These are phyloP conservation scores for Plasmopara muralis DNA, from an alignment of 352 stramenopile genomes.

Conservation along the genomic window DNA sequence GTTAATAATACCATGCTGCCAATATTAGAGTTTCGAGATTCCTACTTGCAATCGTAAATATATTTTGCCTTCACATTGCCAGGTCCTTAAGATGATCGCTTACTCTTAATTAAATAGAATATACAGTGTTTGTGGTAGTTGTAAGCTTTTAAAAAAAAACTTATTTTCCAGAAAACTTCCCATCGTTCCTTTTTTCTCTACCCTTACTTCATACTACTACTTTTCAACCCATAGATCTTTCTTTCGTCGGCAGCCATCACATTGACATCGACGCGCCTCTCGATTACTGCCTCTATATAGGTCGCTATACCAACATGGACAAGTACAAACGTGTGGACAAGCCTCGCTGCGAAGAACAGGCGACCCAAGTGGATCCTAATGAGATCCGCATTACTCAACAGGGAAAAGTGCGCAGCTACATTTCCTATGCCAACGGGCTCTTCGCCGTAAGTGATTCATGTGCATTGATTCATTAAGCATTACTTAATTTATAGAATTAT, in stretches of 20 bases:
- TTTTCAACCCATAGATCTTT: slow-evolving; percentile 26
- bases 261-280: slow-evolving; percentile 6
- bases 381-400: slow-evolving; percentile 83
- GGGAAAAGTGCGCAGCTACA: slow-evolving; percentile 76
- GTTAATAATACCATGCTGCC: no score
- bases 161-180: background rate
- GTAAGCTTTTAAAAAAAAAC: no score
- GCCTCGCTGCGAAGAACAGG: slow-evolving; percentile 39
- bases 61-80: no score
- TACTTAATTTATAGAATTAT: no score
- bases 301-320: slow-evolving; percentile 41
- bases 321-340: slow-evolving; percentile 82
- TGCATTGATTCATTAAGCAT: no score
- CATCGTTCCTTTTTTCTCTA: no score
- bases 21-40: no score
- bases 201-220: slow-evolving; percentile 26
- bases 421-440: slow-evolving; percentile 70
- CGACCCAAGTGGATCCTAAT: slow-evolving; percentile 40
- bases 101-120: no score
- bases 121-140: no score
- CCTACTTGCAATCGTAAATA: no score
- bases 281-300: slow-evolving; percentile 3
- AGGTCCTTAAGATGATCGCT: no score
- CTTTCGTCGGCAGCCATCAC: slow-evolving; percentile 27
- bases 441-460: slow-evolving; percentile 35